Evolutionary conservation across 2,329 filamentous ascomycete species (phyloP), one percentile per base, ranked within the genome.

Genomic region (Microcyclospora pomicola): DNA sequence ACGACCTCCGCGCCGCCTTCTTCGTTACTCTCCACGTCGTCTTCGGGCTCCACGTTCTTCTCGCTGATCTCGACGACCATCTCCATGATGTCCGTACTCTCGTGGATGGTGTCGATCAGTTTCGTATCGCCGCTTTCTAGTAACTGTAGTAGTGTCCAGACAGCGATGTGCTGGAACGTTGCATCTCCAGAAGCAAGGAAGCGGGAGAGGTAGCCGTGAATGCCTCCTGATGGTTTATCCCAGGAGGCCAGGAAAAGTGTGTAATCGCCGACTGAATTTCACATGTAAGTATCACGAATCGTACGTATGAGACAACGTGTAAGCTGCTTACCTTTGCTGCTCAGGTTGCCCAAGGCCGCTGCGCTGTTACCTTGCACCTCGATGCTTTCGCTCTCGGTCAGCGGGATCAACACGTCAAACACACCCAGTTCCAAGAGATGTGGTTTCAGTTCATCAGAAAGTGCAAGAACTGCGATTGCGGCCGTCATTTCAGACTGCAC

Each of bases 401-500:
- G 68, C 15, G 91, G 91, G 41, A 98, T 96, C 40, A 98, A 66
- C 10, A 96, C 87, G 54, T 95, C 91, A 55, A 96, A 96, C 1
- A 98, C 88, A 15, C 88, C 91, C 2, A 96, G 72, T 43, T 84
- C 87, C 38, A 98, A 67, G 10, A 98, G 72, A 55, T 93, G 83
- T 4, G 82, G 77, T 64, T 98, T 98, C 41, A 98, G 72, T 46
- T 98, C 91, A 53, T 98, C 91, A 51, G 88, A 95, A 36, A 98
- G 67, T 13, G 91, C 91, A 46, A 98, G 71, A 11, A 98, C 91
- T 29, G 91, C 91, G 61, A 98, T 95, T 1, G 91, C 91, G n/a
- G 91, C 91, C 4, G 91, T 98, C 91, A 98, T 98, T 61, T 98
- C 91, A 2, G 87, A 95, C 59, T 98, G 91, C 2, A 98, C 91